Evolutionary conservation across 2,329 filamentous ascomycete species (phyloP).

Genomic region (Fusarium verrucosum): DNA sequence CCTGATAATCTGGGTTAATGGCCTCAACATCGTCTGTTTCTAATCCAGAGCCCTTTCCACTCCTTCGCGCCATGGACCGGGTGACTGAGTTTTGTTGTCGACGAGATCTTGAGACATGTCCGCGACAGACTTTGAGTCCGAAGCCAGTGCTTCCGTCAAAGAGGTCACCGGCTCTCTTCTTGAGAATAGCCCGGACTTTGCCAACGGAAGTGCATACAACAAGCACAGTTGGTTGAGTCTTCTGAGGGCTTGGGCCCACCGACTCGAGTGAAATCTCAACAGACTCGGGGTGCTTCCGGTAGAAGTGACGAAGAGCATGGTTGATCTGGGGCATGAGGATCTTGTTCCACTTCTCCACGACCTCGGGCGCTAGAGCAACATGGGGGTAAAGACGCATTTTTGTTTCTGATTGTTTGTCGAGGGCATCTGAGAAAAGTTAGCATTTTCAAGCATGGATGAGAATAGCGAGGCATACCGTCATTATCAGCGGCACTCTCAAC

Average conservation of each 20-base stretch:
- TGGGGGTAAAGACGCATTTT: slow-evolving; percentile 69
- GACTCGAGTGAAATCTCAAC: slow-evolving; percentile 81
- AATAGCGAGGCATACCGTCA: slow-evolving; percentile 28
- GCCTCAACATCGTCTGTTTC: slow-evolving; percentile 55
- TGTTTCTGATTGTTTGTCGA: slow-evolving; percentile 43
- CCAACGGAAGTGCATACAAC: slow-evolving; percentile 79
- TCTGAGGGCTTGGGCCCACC: slow-evolving; percentile 73
- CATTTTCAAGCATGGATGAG: background rate
- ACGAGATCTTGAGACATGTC: slow-evolving; percentile 71
- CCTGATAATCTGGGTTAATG: slow-evolving; percentile 80
- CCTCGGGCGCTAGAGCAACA: slow-evolving; percentile 65
- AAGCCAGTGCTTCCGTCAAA: slow-evolving; percentile 72
- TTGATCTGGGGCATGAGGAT: slow-evolving; percentile 78
- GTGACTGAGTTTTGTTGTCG: slow-evolving; percentile 50
- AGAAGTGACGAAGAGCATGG: slow-evolving; percentile 73
- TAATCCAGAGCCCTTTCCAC: slow-evolving; percentile 47
- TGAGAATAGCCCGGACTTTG: slow-evolving; percentile 76
- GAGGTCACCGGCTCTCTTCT: slow-evolving; percentile 70
- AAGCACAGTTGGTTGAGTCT: slow-evolving; percentile 75
- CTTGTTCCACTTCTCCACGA: slow-evolving; percentile 76
- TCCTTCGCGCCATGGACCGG: slow-evolving; percentile 47
- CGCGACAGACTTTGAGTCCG: slow-evolving; percentile 76
- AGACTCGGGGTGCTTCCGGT: slow-evolving; percentile 78
- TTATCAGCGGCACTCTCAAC: slow-evolving; percentile 18
- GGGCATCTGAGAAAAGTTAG: slow-evolving; percentile 34